Evolutionary conservation across 148 eudicot genomes (phyloP), one percentile per base, ranked within the genome.

Genomic region (Heliosperma pusillum): DNA sequence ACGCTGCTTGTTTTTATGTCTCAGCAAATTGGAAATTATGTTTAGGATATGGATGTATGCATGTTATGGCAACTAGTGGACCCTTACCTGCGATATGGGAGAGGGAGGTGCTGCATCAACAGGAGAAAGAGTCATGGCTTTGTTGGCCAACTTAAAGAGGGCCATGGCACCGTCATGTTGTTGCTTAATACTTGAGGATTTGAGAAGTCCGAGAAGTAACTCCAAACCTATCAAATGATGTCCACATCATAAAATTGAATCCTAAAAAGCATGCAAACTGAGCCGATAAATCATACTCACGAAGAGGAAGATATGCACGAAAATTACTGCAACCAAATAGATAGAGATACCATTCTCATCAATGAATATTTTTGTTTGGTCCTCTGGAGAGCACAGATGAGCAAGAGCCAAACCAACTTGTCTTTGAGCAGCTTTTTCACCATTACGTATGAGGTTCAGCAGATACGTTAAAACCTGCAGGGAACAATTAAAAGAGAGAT

Each of bases 401-500:
- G 98, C 96, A 79, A 94, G 93, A 77, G 96, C 96, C 82, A 92
- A 83, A 72, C 89, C 92, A 77, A 94, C 86, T 75, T 86, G 90
- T 82, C 85, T 88, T 75, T 92, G 96, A 68, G 84, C 73, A 80
- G 72, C 62, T 77, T 82, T 86, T 59, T 94, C 97, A 66, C 85
- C 87, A 71, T 83, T 82, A 47, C 97, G 90, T 91, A 94, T 88
- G 71, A 94, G 80, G 75, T 92, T 89, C 78, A 93, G 27, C 79
- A 93, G 78, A 83, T 88, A 89, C 79, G 78, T 83, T 76, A 93
- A 82, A 8, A 93, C 92, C 98, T 89, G 71, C 47, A 79, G 40
- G 5, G 61, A 59, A 55, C 30, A n/a, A 72, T 72, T 25, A 47
- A 33, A 27, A 53, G 13, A 47, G 26, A 73, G 1, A 24, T 22